These are phyloP conservation scores for Scedosporium dehoogii DNA, from an alignment of 2,329 filamentous ascomycete genomes.

Conservation along the genomic window DNA sequence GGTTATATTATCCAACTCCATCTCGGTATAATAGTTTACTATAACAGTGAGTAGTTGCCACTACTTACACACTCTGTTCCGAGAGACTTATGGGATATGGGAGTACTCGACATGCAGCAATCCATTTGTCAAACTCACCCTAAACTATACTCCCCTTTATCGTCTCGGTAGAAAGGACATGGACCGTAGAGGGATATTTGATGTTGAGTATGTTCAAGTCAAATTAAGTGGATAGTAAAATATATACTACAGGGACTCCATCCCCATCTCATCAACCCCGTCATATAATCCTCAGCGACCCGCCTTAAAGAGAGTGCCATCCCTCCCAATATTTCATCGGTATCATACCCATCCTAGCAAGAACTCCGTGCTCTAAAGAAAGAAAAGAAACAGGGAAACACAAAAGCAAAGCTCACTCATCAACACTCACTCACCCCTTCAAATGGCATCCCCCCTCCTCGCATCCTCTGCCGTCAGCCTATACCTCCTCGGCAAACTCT, in stretches of 20 bases:
- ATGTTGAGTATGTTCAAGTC: background rate
- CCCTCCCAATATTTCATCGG: background rate
- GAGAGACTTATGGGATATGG: too few relatives aligned
- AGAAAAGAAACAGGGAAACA: background rate
- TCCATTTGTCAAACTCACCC: too few relatives aligned
- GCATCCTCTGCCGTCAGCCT: slow-evolving; percentile 4
- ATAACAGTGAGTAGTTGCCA: too few relatives aligned
- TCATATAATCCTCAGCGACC: background rate
- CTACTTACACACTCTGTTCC: background rate
- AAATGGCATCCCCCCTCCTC: slow-evolving; percentile 1
- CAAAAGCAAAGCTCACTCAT: background rate
- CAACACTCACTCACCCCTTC: background rate
- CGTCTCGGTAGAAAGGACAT: background rate
- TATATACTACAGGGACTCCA: background rate
- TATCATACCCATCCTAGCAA: background rate
- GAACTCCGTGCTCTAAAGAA: background rate
- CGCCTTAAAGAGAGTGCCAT: background rate
- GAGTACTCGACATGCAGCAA: too few relatives aligned
- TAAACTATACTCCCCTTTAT: background rate
- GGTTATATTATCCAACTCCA: too few relatives aligned
- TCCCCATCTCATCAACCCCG: background rate
- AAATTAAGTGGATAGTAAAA: background rate
- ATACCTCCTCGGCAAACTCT: slow-evolving; percentile 14
- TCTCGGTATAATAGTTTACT: too few relatives aligned
- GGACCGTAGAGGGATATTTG: background rate